These are phyloP conservation scores for Echinosophora koreensis DNA, from an alignment of 306 rosid species.

Conservation along the genomic window DNA sequence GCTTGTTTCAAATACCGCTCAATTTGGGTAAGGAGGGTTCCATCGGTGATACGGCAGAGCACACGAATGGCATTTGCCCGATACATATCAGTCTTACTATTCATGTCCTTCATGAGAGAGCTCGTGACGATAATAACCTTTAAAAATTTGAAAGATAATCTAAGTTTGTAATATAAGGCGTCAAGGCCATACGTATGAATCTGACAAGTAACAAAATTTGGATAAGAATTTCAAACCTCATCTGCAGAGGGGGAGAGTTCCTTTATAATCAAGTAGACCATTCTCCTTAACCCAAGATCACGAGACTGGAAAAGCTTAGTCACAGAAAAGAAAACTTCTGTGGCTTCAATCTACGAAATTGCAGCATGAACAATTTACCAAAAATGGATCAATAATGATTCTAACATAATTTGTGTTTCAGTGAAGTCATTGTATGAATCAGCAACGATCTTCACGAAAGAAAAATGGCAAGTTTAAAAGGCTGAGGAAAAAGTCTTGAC, in stretches of 20 bases:
- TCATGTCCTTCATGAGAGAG: slow-evolving; percentile 99
- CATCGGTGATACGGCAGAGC: slow-evolving; percentile 95
- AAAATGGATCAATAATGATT: slow-evolving; percentile 11
- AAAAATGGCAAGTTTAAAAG: slow-evolving; percentile 1
- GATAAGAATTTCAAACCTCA: slow-evolving; percentile 64
- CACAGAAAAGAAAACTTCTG: slow-evolving; percentile 97
- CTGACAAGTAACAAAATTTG: slow-evolving; percentile 33
- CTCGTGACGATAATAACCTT: slow-evolving; percentile 97
- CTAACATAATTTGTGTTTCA: slow-evolving; percentile 24
- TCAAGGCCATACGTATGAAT: neutral
- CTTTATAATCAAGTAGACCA: slow-evolving; percentile 97
- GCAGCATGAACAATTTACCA: slow-evolving; percentile 34
- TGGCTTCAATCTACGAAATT: slow-evolving; percentile 84
- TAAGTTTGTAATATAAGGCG: slow-evolving; percentile 30
- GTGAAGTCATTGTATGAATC: slow-evolving; percentile 1
- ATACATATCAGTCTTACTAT: slow-evolving; percentile 96
- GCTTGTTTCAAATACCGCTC: slow-evolving; percentile 98
- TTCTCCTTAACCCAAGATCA: slow-evolving; percentile 97
- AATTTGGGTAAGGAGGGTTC: slow-evolving; percentile 96
- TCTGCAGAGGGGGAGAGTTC: slow-evolving; percentile 97
- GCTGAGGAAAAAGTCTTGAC: slow-evolving; percentile 46
- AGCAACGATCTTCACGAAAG: slow-evolving; percentile 29
- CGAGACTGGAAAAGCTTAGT: slow-evolving; percentile 96
- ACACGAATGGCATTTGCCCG: slow-evolving; percentile 99
- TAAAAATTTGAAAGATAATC: slow-evolving; percentile 21